phyloP scores from a whole-genome alignment of 495 filamentous ascomycete genomes.

The Thermothielavioides terrestris region DNA sequence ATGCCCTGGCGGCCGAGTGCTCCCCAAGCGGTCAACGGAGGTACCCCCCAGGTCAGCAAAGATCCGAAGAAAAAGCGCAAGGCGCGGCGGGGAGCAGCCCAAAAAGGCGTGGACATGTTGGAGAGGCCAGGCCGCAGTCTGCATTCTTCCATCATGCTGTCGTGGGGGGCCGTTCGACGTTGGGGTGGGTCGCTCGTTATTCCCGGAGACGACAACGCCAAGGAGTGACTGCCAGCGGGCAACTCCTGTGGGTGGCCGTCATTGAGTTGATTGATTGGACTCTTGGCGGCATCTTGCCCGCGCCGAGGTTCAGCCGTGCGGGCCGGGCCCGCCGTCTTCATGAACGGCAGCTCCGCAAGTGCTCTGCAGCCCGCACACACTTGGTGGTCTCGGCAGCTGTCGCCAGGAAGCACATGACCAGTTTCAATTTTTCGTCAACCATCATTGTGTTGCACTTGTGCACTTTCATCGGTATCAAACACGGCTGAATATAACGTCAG shows the following conservation, averaged over 20 bases:
- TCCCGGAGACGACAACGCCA: background rate
- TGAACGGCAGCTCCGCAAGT: conserved; percentile 5
- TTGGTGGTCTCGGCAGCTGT: too few relatives aligned
- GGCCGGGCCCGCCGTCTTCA: conserved; percentile 3
- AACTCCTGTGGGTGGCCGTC: too few relatives aligned
- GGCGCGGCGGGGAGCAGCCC: background rate
- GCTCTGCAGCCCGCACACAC: too few relatives aligned
- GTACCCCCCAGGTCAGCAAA: background rate
- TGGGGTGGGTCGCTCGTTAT: conserved; percentile 1
- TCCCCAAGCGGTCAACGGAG: background rate
- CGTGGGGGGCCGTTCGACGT: too few relatives aligned
- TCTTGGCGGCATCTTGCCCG: background rate
- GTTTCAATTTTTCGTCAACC: too few relatives aligned
- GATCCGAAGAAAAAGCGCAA: background rate
- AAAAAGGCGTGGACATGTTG: background rate
- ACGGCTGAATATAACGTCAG: too few relatives aligned
- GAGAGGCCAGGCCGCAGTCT: background rate
- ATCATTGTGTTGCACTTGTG: too few relatives aligned
- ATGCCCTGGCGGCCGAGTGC: background rate
- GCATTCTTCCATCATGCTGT: background rate
- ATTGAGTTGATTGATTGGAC: too few relatives aligned
- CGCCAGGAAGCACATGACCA: too few relatives aligned
- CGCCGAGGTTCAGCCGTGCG: conserved; percentile 5
- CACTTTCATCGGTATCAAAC: too few relatives aligned
- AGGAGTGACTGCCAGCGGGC: background rate